These are phyloP conservation scores for Boletus pseudopeckii DNA, from an alignment of 768 basidiomycete species.

Conservation along the genomic window DNA sequence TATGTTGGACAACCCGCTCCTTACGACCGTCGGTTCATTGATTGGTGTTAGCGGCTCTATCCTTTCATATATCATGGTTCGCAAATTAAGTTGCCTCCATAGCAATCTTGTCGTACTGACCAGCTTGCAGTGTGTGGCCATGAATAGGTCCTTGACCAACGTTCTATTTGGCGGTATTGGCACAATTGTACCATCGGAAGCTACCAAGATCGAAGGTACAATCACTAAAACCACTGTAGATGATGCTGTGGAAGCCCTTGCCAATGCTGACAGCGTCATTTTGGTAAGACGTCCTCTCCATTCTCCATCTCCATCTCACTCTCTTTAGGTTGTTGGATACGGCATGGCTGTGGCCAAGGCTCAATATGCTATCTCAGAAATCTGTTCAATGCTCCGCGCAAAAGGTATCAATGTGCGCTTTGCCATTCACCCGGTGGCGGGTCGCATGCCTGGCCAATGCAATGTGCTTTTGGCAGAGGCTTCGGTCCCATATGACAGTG, in stretches of 20 bases:
- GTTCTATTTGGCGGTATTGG: conserved; percentile 87
- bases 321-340: conserved; percentile 68
- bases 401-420: conserved; percentile 81
- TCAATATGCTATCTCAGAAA: conserved; percentile 75
- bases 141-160: conserved; percentile 84
- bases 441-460: conserved; percentile 91
- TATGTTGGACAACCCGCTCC: conserved; percentile 83
- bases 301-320: conserved; percentile 3
- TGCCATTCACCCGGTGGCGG: conserved; percentile 87
- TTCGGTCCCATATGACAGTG: conserved; percentile 86
- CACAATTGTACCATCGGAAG: conserved; percentile 49
- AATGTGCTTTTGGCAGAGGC: conserved; percentile 91
- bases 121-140: conserved; percentile 71
- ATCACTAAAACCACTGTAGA: conserved; percentile 78
- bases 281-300: conserved; percentile 41
- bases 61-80: conserved; percentile 88
- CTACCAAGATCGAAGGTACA: conserved; percentile 77
- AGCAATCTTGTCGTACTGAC: conserved; percentile 3
- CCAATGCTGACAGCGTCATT: conserved; percentile 81
- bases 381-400: conserved; percentile 64
- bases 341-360: conserved; percentile 94
- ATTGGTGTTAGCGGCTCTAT: conserved; percentile 92
- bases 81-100: conserved; percentile 14
- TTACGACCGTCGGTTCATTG: conserved; percentile 80
- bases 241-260: conserved; percentile 74